A percentile compares a stretch with the other conserved stretches of the same genome.
phyloP scores from a whole-genome alignment of 352 stramenopile genomes.

The Globisporangium cylindrosporum region DNA sequence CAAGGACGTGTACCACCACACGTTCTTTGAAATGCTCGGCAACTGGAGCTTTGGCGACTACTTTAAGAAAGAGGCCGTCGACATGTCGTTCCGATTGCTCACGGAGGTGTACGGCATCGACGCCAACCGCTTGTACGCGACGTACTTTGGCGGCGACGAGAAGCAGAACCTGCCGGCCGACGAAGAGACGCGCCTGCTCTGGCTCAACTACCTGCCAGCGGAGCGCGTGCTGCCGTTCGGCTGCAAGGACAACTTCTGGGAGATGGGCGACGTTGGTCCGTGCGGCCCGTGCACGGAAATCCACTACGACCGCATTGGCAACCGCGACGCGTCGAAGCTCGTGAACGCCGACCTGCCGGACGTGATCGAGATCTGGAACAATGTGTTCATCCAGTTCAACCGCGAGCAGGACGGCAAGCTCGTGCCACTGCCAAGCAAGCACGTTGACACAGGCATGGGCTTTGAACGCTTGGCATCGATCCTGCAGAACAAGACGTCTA shows the following conservation, averaged over 20 bases:
- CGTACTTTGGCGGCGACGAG: constrained; percentile 98
- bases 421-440: constrained; percentile 90
- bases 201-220: constrained; percentile 83
- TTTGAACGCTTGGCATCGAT: constrained; percentile 94
- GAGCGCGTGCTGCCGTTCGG: constrained; percentile 92
- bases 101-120: constrained; percentile 96
- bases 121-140: constrained; percentile 94
- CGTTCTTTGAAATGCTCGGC: constrained; percentile 99
- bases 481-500: constrained; percentile 92
- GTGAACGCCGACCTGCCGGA: constrained; percentile 98
- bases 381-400: constrained; percentile 99
- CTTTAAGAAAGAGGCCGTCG: constrained; percentile 98
- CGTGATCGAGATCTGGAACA: constrained; percentile 99
- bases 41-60: constrained; percentile 99
- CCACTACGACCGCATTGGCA: constrained; percentile 98
- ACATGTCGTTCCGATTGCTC: constrained; percentile 96
- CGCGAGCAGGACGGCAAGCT: constrained; percentile 90
- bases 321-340: constrained; percentile 87
- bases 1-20: constrained; percentile 99
- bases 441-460: constrained; percentile 99
- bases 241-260: constrained; percentile 99
- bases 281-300: constrained; percentile 99
- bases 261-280: constrained; percentile 99
- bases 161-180: constrained; percentile 75
- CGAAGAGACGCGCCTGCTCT: constrained; percentile 92